Percentiles rank a stretch among this genome's conserved stretches.
Conservation (phyloP, 345 rosid species). For the Arabis alpina region DNA sequence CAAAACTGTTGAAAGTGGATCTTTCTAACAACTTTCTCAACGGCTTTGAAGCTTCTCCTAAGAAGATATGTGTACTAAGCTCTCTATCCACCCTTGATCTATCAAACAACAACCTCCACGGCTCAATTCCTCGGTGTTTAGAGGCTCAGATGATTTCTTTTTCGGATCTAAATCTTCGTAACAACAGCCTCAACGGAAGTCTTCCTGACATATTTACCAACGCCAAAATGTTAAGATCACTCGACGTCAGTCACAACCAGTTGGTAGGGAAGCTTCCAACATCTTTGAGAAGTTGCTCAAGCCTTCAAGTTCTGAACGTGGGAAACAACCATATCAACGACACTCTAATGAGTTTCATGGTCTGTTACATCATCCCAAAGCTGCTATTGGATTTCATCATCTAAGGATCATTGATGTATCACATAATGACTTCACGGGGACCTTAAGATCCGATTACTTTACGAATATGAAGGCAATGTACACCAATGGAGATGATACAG, state of each 20-base stretch:
- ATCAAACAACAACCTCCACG: not conserved
- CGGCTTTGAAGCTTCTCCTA: not conserved
- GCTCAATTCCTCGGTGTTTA: slow-evolving; percentile 2
- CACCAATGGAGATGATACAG: not conserved
- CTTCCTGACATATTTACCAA: not conserved
- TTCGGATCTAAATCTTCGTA: not conserved
- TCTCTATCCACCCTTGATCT: not conserved
- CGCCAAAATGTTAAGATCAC: not conserved
- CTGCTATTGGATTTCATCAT: not conserved
- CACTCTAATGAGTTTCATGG: slow-evolving; percentile 2
- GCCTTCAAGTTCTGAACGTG: not conserved
- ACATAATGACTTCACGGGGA: not conserved
- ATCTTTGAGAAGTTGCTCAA: not conserved
- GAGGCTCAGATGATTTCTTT: not conserved
- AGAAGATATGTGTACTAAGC: not conserved
- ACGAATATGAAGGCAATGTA: not conserved
- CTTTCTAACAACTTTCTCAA: not conserved
- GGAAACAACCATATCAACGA: not conserved
- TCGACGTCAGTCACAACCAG: not conserved
- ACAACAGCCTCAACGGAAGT: not conserved
- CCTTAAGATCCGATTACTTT: not conserved
- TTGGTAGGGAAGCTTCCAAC: not conserved
- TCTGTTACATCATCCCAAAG: not conserved
- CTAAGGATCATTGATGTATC: slow-evolving; percentile 4
- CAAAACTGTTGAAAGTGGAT: fast-evolving